Evolutionary conservation across 129 eudicot genomes (phyloP), one percentile per base, ranked within the genome.

Genomic region (Centaurea solstitialis): DNA sequence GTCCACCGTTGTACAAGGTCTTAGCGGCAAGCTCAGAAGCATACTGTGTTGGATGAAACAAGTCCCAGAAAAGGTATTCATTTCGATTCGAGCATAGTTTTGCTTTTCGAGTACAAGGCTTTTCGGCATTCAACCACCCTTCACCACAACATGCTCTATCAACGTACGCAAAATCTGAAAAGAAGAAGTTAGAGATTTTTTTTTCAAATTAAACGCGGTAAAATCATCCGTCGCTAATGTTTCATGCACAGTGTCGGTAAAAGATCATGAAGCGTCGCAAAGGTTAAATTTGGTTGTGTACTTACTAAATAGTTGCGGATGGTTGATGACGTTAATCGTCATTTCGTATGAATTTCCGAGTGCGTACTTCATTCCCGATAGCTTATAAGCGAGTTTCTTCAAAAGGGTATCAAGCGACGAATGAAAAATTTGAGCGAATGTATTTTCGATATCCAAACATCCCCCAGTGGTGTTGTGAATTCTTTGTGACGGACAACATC

Each of bases 401-500:
- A 93, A 57, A 22, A 90, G 90, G 35, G 74, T 18, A 7, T 68
- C 78, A 7, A 93, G 88, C 6, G 83, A 79, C 33, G 89, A 75
- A 69, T 86, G 81, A 71, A 89, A 93, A 38, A 76, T 50, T n/a
- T 43, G 37, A 30, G 94, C 92, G 9, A 87, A 78, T 7, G 87
- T 81, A 47, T 93, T 93, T 53, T 77, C 71, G 4, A 81, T 53
- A 33, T 84, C 91, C 18, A 84, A 68, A 75, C 98, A 93, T 70
- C 88, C 97, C 0, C 91, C 85, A 0, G 85, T 86, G 1, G 57
- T 69, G 13, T 83, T 87, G 9, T 74, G 43, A n/a, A 89, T 30
- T 78, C 97, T 84, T 28, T 70, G 81, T 7, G 96, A 77, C 5
- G 97, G 97, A 66, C 90, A 89, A 84, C 98, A 93, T 35, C 98